These are phyloP conservation scores for Phaffia australis DNA, from an alignment of 768 basidiomycete genomes.

Conservation along the genomic window DNA sequence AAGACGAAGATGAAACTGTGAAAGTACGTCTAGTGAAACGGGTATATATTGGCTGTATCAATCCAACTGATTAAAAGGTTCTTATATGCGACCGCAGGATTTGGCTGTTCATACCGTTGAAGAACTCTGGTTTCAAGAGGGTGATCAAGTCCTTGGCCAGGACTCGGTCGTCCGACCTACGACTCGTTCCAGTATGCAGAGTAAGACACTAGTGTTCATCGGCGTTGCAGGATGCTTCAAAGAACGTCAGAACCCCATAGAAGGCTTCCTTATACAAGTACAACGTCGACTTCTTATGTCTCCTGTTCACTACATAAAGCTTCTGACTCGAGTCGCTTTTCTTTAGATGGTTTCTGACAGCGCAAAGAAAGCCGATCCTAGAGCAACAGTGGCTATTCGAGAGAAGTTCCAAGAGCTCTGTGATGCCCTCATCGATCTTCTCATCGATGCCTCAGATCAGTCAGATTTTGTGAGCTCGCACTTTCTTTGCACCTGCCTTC, in stretches of 20 bases:
- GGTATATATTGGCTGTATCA: background rate
- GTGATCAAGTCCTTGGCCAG: slow-evolving; percentile 14
- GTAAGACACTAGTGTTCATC: slow-evolving; percentile 65
- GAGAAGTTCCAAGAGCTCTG: slow-evolving; percentile 68
- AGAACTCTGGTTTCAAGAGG: slow-evolving; percentile 72
- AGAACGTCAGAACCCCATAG: slow-evolving; percentile 71
- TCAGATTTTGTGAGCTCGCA: slow-evolving; percentile 59
- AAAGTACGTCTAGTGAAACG: slow-evolving; percentile 42
- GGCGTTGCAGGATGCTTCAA: slow-evolving; percentile 68
- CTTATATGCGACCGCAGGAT: slow-evolving; percentile 43
- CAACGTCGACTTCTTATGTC: slow-evolving; percentile 1
- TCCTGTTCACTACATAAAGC: background rate
- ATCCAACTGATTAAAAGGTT: background rate
- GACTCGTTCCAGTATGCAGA: background rate
- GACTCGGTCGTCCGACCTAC: slow-evolving; percentile 26
- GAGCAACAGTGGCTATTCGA: slow-evolving; percentile 49
- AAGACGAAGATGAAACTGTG: slow-evolving; percentile 89
- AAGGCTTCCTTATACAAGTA: slow-evolving; percentile 65
- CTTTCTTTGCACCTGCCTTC: slow-evolving; percentile 33
- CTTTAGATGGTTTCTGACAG: slow-evolving; percentile 58
- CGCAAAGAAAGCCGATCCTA: slow-evolving; percentile 38
- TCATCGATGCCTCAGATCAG: slow-evolving; percentile 69
- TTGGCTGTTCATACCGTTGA: slow-evolving; percentile 80
- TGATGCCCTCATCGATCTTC: slow-evolving; percentile 69
- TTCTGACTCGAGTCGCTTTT: background rate